These are phyloP conservation scores for Rhizopus delemar DNA, from an alignment of 371 early-diverging fungal genomes.

Conservation along the genomic window DNA sequence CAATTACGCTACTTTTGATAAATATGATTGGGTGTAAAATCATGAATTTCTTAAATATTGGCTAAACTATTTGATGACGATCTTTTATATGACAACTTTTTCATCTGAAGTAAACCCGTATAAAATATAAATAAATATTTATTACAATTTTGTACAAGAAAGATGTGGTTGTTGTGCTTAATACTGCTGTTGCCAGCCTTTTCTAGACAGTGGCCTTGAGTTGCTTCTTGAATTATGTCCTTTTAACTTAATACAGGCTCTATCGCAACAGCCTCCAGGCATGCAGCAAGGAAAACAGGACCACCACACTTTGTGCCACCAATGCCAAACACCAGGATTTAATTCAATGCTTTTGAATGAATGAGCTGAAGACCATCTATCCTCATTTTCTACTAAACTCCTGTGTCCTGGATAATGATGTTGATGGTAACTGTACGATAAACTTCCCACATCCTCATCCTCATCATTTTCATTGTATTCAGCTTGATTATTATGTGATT, in stretches of 20 bases:
- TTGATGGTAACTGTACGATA: background rate
- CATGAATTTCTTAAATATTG: too few relatives aligned
- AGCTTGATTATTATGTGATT: background rate
- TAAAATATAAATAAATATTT: too few relatives aligned
- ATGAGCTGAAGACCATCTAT: slow-evolving; percentile 19
- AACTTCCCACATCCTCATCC: background rate
- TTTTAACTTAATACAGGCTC: slow-evolving; percentile 30
- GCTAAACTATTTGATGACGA: too few relatives aligned
- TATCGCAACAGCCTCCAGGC: slow-evolving; percentile 52
- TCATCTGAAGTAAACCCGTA: too few relatives aligned
- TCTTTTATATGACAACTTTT: too few relatives aligned
- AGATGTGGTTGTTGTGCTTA: background rate
- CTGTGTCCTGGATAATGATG: background rate
- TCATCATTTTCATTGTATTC: slow-evolving; percentile 11
- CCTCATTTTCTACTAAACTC: background rate
- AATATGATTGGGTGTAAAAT: too few relatives aligned
- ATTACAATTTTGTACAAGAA: too few relatives aligned
- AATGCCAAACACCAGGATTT: slow-evolving; percentile 40
- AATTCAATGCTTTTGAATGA: slow-evolving; percentile 50
- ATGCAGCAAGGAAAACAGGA: slow-evolving; percentile 50
- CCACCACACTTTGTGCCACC: slow-evolving; percentile 50
- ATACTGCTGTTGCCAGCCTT: slow-evolving; percentile 27
- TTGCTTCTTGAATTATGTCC: too few relatives aligned
- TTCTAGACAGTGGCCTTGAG: slow-evolving; percentile 12
- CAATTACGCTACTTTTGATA: too few relatives aligned